Base-by-base conservation (phyloP, 805 yeast genomes). In the Kluyveromyces wickerhamii region DNA sequence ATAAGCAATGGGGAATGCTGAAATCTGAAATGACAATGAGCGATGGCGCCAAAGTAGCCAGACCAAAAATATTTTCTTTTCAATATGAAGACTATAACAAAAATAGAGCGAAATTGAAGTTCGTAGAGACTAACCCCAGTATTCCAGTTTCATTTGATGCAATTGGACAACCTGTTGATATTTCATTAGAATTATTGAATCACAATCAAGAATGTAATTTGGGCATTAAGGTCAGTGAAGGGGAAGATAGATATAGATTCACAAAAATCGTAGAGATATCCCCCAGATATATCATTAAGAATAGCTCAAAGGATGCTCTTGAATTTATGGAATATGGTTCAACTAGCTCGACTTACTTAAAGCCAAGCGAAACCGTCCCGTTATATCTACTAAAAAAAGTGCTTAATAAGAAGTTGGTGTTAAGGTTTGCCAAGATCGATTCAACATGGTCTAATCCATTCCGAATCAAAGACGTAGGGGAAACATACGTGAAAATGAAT, bases 391-490 rank as follows among this genome's bases (percentile, higher is more conserved):
- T 87, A 59, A 62, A 75, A 14, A 54, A 55, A 27, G 57, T 65
- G 3, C 65, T 67, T 1, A 64, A 68, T 29, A 84, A 81, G 47
- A 83, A 80, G 45, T 49, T 87, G 21, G 57, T 71, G 45, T 44
- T 83, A 14, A 72, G 79, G 34, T 75, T 78, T 39, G 54, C 72
- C 5, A 79, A 77, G 4, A 60, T 70, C 5, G 65, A 69, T 7
- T 62, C 78, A 2, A 65, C 70, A 20, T 86, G 95, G 94, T 83
- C 96, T 0, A 77, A 96, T 0, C 94, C 97, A 1, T 86, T 94
- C 53, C 69, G 71, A 13, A 73, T 92, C 44, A 75, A 79, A 34
- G 95, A 89, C 48, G 71, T 87, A 30, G 99, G 98, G 4, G 79
- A 82, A 37, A 62, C 81, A 0, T 82, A 72, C 51, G 65, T 92